A percentile compares a stretch with the other conserved stretches of the same genome.
These are phyloP conservation scores for Salix dunnii DNA, from an alignment of 345 rosid genomes.

Conservation along the genomic window DNA sequence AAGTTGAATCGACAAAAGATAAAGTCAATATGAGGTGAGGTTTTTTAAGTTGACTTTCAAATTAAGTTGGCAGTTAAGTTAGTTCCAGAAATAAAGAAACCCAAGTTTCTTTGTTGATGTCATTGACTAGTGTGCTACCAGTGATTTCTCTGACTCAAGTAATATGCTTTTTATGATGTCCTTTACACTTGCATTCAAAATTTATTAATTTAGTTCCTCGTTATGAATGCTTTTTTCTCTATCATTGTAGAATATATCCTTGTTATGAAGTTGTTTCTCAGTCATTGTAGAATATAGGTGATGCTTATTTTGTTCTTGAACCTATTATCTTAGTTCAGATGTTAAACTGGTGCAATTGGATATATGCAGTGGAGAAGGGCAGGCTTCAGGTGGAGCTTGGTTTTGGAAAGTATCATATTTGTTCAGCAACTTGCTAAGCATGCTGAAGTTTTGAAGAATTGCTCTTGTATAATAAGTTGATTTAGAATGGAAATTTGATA, in stretches of 20 bases:
- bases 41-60: background rate
- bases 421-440: background rate
- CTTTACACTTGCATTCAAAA: background rate
- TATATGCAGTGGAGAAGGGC: slow-evolving; percentile 9
- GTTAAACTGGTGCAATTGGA: slow-evolving; percentile 12
- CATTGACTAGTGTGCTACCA: background rate
- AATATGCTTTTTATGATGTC: background rate
- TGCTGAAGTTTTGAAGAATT: background rate
- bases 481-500: slow-evolving; percentile 3
- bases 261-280: background rate
- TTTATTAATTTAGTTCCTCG: background rate
- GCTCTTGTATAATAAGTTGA: background rate
- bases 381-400: slow-evolving; percentile 3
- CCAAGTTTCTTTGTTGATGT: background rate
- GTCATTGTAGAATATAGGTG: background rate
- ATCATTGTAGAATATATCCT: background rate
- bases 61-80: background rate
- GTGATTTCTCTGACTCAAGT: background rate
- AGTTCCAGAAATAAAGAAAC: background rate
- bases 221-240: background rate
- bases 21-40: too few relatives aligned
- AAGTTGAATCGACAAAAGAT: background rate
- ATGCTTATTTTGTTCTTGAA: background rate
- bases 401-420: background rate
- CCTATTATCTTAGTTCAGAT: background rate